A percentile compares a stretch with the other conserved stretches of the same genome.
Conservation (phyloP, 352 stramenopile species). For the Pythium phragmiticola region DNA sequence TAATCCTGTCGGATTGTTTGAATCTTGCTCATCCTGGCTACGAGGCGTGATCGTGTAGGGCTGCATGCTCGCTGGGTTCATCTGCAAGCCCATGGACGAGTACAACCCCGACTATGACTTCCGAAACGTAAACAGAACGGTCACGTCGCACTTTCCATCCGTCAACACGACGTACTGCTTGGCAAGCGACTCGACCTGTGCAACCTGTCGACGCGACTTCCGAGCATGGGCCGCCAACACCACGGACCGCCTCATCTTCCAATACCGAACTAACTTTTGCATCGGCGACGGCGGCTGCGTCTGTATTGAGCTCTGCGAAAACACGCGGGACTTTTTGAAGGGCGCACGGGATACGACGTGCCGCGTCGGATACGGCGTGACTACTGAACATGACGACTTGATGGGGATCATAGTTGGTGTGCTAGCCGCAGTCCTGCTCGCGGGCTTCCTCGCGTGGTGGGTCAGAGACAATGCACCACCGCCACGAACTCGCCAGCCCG, state of each 20-base stretch:
- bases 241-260: background rate
- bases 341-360: background rate
- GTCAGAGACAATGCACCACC: background rate
- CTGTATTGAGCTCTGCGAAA: conserved; percentile 14
- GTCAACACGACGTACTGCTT: conserved; percentile 21
- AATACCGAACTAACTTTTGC: background rate
- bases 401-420: background rate
- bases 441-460: background rate
- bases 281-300: conserved; percentile 6
- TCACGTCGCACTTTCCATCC: conserved; percentile 9
- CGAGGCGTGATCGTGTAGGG: background rate
- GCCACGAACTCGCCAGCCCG: too few species aligned
- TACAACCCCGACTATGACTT: background rate
- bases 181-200: background rate
- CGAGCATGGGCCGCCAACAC: background rate
- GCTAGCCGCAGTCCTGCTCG: background rate
- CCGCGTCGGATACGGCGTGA: too few species aligned
- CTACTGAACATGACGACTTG: background rate
- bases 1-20: too few species aligned
- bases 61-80: background rate
- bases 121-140: background rate
- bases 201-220: background rate
- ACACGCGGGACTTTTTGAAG: background rate
- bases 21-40: too few species aligned
- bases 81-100: background rate